These are phyloP conservation scores for Firmiana major DNA, from an alignment of 345 rosid genomes.

Conservation along the genomic window DNA sequence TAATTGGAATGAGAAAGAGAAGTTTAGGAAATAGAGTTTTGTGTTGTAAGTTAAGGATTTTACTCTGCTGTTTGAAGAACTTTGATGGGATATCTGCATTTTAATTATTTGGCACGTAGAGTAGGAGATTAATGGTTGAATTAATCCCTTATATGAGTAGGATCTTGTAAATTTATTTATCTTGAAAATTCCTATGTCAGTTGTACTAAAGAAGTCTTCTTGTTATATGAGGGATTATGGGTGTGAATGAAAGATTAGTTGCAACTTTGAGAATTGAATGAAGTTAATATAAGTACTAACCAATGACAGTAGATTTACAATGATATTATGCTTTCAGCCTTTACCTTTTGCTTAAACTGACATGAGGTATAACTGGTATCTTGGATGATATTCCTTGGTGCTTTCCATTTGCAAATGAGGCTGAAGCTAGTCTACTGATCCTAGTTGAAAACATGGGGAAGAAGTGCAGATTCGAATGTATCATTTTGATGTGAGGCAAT, in stretches of 20 bases:
- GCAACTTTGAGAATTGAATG: not conserved
- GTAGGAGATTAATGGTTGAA: not conserved
- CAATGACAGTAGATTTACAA: not conserved
- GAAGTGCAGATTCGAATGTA: not conserved
- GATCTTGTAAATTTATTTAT: not conserved
- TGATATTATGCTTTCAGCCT: not conserved
- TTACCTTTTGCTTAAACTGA: not conserved
- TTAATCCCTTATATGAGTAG: not conserved
- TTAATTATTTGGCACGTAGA: not conserved
- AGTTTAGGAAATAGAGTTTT: not conserved
- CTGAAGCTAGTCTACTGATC: not conserved
- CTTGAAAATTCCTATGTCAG: not conserved
- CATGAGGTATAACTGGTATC: not conserved
- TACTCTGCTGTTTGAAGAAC: not conserved
- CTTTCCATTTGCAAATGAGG: not conserved
- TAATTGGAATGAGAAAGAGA: not conserved
- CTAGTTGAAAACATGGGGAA: not conserved
- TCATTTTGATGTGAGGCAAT: not conserved
- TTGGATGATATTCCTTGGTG: not conserved
- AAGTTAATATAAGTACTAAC: not conserved
- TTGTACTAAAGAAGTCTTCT: not conserved
- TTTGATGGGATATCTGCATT: slow-evolving; percentile 2
- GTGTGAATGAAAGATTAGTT: not conserved
- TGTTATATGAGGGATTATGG: not conserved
- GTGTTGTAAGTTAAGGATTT: not conserved